phyloP scores from a whole-genome alignment of 495 filamentous ascomycete species.

The Penicillium turbatum region DNA sequence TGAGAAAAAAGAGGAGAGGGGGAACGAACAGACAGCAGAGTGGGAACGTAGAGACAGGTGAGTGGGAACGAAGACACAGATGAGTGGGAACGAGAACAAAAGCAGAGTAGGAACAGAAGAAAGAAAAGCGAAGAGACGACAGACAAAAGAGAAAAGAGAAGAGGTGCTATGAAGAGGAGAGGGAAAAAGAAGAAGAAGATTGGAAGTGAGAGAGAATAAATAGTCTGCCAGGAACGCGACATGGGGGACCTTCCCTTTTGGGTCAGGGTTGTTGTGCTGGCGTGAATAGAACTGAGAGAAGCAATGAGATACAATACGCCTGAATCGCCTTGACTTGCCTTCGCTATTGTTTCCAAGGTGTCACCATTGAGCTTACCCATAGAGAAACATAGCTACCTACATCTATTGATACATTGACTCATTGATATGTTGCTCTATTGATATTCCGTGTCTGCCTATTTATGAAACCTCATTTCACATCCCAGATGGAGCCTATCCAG shows the following conservation, averaged over 20 bases:
- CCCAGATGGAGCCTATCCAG: not conserved
- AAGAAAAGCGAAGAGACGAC: not conserved
- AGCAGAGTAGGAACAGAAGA: constrained; percentile 5
- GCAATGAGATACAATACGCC: not conserved
- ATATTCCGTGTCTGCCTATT: not conserved
- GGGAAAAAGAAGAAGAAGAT: constrained; percentile 1
- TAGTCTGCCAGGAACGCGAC: not conserved
- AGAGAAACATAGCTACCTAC: not conserved
- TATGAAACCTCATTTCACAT: not conserved
- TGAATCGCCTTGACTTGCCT: not conserved
- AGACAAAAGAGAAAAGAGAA: not conserved
- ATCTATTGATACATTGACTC: not conserved
- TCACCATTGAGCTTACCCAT: not conserved
- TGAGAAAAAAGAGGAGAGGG: not conserved
- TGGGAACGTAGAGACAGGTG: no score
- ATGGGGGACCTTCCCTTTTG: not conserved
- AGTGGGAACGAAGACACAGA: no score
- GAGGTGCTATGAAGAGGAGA: not conserved
- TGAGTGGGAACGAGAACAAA: no score
- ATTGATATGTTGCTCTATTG: not conserved
- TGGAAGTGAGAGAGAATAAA: not conserved
- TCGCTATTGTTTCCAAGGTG: not conserved
- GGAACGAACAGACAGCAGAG: no score
- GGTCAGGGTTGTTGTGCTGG: not conserved
- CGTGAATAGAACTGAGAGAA: not conserved